Evolutionary conservation across 176 grass and related monocot species (phyloP).

Genomic region (Cenchrus americanus): DNA sequence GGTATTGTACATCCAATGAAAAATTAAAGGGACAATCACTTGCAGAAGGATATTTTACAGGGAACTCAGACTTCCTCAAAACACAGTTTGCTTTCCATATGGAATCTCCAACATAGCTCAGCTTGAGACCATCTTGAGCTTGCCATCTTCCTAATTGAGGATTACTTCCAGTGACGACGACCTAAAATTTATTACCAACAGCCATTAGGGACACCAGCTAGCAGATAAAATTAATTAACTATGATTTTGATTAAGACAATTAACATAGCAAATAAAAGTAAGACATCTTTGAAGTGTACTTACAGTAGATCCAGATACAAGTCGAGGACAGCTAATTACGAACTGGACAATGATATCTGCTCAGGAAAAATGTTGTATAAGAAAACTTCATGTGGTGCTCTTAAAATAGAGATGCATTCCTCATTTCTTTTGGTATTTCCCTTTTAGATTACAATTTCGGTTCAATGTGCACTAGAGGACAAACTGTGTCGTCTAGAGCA

Average conservation of each 20-base stretch:
- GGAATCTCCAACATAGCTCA: conserved; percentile 74
- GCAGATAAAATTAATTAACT: conserved; percentile 12
- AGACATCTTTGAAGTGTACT: conserved; percentile 41
- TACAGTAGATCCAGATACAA: conserved; percentile 68
- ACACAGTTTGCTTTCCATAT: conserved; percentile 82
- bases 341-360: conserved; percentile 88
- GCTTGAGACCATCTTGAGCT: conserved; percentile 74
- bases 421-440: not conserved
- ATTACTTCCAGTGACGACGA: conserved; percentile 75
- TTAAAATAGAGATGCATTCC: conserved; percentile 13
- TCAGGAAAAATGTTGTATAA: conserved; percentile 35
- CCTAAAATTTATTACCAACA: conserved; percentile 44
- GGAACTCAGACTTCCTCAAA: conserved; percentile 76
- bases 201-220: conserved; percentile 38
- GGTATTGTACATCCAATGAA: conserved; percentile 25
- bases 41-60: conserved; percentile 89
- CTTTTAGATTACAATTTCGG: not conserved
- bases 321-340: conserved; percentile 71
- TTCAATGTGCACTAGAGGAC: no score
- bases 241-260: not conserved
- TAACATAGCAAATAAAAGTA: conserved; percentile 18
- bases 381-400: not conserved
- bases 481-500: no score
- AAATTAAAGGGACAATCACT: conserved; percentile 15
- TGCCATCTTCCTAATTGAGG: conserved; percentile 78